phyloP scores from a whole-genome alignment of 805 yeast genomes.

The Barnettozyma wickerhamii region DNA sequence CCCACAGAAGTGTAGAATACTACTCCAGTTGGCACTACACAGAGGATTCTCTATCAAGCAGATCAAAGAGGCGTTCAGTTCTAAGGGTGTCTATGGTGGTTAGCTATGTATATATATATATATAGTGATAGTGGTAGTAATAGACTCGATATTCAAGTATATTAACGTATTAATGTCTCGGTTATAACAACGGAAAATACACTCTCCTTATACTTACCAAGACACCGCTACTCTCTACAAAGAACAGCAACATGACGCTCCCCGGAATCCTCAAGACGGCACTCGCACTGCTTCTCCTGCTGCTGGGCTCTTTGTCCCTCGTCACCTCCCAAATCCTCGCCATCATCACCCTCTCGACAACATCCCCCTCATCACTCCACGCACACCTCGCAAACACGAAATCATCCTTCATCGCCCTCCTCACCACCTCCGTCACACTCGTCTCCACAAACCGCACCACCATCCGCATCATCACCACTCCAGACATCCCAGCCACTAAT shows the following conservation, averaged over 20 bases:
- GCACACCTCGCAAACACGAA: constrained; percentile 51
- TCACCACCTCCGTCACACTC: constrained; percentile 45
- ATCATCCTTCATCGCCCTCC: constrained; percentile 48
- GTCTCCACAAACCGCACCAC: constrained; percentile 43
- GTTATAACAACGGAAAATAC: too few species aligned
- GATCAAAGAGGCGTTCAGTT: constrained; percentile 35
- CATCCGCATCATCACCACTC: constrained; percentile 48
- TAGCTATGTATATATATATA: too few species aligned
- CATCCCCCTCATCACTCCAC: constrained; percentile 33
- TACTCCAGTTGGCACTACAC: constrained; percentile 50
- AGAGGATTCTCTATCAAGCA: constrained; percentile 29
- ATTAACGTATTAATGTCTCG: too few species aligned
- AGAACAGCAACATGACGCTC: too few species aligned
- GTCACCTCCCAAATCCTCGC: constrained; percentile 44
- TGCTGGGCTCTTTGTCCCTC: constrained; percentile 39
- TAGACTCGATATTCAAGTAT: too few species aligned
- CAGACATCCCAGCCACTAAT: constrained; percentile 22
- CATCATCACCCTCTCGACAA: constrained; percentile 27
- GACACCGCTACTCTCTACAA: too few species aligned
- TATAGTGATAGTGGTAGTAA: too few species aligned
- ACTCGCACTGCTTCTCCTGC: constrained; percentile 9
- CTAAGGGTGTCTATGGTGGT: constrained; percentile 40
- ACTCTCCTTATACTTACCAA: too few species aligned
- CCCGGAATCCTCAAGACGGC: constrained; percentile 13
- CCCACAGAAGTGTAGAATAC: constrained; percentile 59